Evolutionary conservation across 2,329 filamentous ascomycete genomes (phyloP), one percentile per base, ranked within the genome.

Genomic region (Teratosphaeriaceae sp.): DNA sequence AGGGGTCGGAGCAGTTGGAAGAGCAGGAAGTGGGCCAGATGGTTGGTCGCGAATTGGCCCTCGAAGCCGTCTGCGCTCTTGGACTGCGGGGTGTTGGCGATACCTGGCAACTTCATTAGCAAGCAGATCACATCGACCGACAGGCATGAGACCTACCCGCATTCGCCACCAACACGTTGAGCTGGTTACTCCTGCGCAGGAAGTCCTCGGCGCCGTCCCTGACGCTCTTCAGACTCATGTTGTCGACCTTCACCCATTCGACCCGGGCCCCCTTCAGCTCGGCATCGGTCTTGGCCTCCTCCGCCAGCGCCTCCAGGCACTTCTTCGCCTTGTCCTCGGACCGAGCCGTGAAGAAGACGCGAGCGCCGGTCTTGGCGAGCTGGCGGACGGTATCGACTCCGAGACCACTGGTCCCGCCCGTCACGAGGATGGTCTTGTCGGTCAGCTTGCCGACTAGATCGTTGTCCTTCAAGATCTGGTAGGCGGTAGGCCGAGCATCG

Each of bases 1-100:
- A 64, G 55, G 0, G 64, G 56, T 19, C 69, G 70, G 15, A 79
- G 60, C 0, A 76, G 65, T n/a, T 73, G 63, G 46, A 75, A 72
- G 16, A 79, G 63, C 1, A 77, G 62, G 58, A 78, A 79, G 46
- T 76, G 73, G 7, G 62, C 66, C 1, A 80, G 58, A 51, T 79
- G 68, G 54, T 79, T 79, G 5, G 66, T 70, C 18, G 65, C 73
- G 46, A 79, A 70, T 45, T 78, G 74, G 0, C 53, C 52, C 52
- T 79, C 75, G 47, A 68, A 70, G 15, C 71, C 72, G 40, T 76
- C 71, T 13, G 50, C 48, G 2, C 68, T 74, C 38, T 55, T 47
- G 51, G 52, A 13, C 38, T 65, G 44, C 15, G 67, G 58, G 23
- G 50, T 47, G 9, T 60, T 61, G 56, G 73, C 70, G 40, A 76